Conservation (phyloP, 202 grass and related monocot genomes). For the Cymbopogon flexuosus region DNA sequence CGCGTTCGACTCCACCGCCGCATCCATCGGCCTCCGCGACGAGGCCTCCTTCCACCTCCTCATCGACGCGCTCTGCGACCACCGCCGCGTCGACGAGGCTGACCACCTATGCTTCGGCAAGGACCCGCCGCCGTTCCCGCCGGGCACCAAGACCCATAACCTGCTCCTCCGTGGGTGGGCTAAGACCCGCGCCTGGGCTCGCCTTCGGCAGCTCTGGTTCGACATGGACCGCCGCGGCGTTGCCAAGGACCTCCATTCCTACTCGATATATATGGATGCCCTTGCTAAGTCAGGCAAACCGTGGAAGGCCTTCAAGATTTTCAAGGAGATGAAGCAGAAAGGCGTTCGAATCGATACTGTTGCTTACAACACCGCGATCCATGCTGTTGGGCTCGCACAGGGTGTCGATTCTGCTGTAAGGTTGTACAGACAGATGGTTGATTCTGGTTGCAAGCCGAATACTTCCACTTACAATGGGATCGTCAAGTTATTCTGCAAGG, state of each 20-base stretch:
- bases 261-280: constrained; percentile 89
- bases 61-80: constrained; percentile 83
- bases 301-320: constrained; percentile 74
- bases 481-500: constrained; percentile 71
- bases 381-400: constrained; percentile 53
- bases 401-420: constrained; percentile 64
- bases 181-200: constrained; percentile 54
- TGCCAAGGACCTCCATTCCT: constrained; percentile 82
- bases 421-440: constrained; percentile 68
- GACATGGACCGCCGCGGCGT: constrained; percentile 75
- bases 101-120: constrained; percentile 60
- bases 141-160: constrained; percentile 76
- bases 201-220: constrained; percentile 69
- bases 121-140: constrained; percentile 39
- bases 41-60: constrained; percentile 65
- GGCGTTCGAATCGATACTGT: constrained; percentile 45
- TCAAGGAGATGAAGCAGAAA: constrained; percentile 70
- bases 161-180: constrained; percentile 78
- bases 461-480: constrained; percentile 62
- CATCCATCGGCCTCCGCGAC: constrained; percentile 46
- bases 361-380: constrained; percentile 77
- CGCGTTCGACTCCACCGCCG: constrained; percentile 46
- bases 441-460: constrained; percentile 61
- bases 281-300: constrained; percentile 78
- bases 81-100: constrained; percentile 64